phyloP scores from a whole-genome alignment of 371 early-diverging fungal species.

The Lichtheimia hyalospora region DNA sequence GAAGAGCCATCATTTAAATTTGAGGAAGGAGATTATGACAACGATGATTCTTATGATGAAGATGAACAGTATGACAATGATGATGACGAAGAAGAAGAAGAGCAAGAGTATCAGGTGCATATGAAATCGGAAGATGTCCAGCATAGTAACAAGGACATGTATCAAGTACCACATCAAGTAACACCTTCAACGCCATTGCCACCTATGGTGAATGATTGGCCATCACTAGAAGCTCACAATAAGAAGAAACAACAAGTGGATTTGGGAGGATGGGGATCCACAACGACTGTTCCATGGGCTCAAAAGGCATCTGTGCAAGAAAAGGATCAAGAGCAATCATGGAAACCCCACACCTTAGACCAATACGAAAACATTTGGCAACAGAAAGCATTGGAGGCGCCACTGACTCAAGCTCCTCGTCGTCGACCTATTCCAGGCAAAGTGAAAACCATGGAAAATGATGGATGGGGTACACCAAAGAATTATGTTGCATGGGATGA shows the following conservation, averaged over 20 bases:
- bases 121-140: too few species aligned
- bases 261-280: slow-evolving; percentile 32
- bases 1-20: background rate
- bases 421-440: background rate
- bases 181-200: background rate
- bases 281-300: slow-evolving; percentile 3
- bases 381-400: slow-evolving; percentile 5
- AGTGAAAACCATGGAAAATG: slow-evolving; percentile 6
- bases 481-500: slow-evolving; percentile 37
- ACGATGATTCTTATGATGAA: background rate
- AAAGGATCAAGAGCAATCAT: slow-evolving; percentile 2
- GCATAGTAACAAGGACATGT: too few species aligned
- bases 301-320: slow-evolving; percentile 4
- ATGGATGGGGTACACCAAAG: slow-evolving; percentile 41
- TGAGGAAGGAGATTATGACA: background rate
- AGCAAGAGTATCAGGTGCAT: too few species aligned
- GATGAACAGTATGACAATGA: background rate
- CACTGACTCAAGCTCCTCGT: background rate
- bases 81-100: too few species aligned
- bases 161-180: background rate
- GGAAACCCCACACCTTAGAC: slow-evolving; percentile 10
- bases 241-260: slow-evolving; percentile 2
- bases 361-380: slow-evolving; percentile 12
- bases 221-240: background rate
- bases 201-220: slow-evolving; percentile 13